These are phyloP conservation scores for Pisolithus thermaeus DNA, from an alignment of 1,284 basidiomycete species.

Conservation along the genomic window DNA sequence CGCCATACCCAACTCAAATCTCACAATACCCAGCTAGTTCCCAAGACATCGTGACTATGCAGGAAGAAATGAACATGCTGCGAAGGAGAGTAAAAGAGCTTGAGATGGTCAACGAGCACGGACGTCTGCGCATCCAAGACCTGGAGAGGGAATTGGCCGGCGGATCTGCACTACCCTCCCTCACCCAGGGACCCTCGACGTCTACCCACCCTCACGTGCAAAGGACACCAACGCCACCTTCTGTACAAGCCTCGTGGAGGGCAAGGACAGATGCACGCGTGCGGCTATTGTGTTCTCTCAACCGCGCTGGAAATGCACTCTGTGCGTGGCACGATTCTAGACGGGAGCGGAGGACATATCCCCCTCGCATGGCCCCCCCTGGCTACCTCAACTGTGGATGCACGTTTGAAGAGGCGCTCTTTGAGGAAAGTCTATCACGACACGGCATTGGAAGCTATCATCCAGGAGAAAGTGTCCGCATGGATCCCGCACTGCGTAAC, in stretches of 20 bases:
- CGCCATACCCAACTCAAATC: conserved; percentile 3
- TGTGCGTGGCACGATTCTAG: conserved; percentile 85
- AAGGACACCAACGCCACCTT: conserved; percentile 35
- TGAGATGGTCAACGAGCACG: conserved; percentile 41
- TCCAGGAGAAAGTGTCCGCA: conserved; percentile 76
- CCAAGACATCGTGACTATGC: conserved; percentile 14
- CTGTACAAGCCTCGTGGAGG: conserved; percentile 54
- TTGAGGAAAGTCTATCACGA: conserved; percentile 74
- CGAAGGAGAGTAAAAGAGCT: conserved; percentile 38
- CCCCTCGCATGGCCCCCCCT: conserved; percentile 73
- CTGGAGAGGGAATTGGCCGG: conserved; percentile 41
- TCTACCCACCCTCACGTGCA: conserved; percentile 11
- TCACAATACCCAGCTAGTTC: conserved; percentile 4
- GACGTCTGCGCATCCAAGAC: conserved; percentile 40
- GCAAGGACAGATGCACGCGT: conserved; percentile 63
- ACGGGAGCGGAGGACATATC: conserved; percentile 67
- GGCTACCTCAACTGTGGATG: conserved; percentile 79
- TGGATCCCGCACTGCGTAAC: conserved; percentile 79
- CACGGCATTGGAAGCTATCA: conserved; percentile 74
- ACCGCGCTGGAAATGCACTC: conserved; percentile 77
- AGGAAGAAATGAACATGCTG: conserved; percentile 37
- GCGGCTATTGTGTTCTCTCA: conserved; percentile 70
- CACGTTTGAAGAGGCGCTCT: conserved; percentile 73
- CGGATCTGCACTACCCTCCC: conserved; percentile 22
- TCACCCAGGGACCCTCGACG: conserved; percentile 15